phyloP scores from a whole-genome alignment of 139 green algal species.

The Coccomyxa sp. region DNA sequence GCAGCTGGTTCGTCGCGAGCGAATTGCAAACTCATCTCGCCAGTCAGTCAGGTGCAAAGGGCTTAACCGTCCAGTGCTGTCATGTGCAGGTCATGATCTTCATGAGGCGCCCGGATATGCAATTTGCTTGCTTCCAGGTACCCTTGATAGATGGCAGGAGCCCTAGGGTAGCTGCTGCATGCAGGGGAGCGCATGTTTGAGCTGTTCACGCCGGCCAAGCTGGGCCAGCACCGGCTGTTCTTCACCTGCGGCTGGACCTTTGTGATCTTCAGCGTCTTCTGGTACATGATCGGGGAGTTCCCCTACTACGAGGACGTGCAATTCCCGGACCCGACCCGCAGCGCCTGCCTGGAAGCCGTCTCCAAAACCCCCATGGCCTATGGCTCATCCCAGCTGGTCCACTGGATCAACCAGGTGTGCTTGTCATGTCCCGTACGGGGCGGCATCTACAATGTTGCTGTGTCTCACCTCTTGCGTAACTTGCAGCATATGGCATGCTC shows the following conservation, averaged over 20 bases:
- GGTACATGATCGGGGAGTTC: constrained; percentile 41
- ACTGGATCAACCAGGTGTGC: constrained; percentile 23
- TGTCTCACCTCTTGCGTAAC: not conserved
- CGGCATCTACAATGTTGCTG: not conserved
- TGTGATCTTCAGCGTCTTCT: constrained; percentile 24
- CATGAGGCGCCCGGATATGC: too few species aligned
- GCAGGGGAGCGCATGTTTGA: constrained; percentile 35
- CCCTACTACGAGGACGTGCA: constrained; percentile 11
- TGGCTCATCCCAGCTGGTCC: constrained; percentile 11
- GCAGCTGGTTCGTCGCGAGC: not conserved
- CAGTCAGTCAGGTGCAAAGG: too few species aligned
- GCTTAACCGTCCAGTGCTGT: too few species aligned
- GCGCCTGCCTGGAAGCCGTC: not conserved
- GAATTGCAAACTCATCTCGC: too few species aligned
- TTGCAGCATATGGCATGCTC: not conserved
- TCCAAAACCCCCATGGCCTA: constrained; percentile 8
- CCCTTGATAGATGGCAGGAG: too few species aligned
- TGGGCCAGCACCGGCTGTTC: constrained; percentile 30
- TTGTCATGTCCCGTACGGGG: not conserved
- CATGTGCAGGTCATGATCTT: too few species aligned
- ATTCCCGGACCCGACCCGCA: not conserved
- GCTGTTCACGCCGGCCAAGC: constrained; percentile 25
- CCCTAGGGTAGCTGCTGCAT: too few species aligned
- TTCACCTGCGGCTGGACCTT: constrained; percentile 25
- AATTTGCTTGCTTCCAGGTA: too few species aligned